Conservation (phyloP, 75 land plant species). For the Gnetum montanum region DNA sequence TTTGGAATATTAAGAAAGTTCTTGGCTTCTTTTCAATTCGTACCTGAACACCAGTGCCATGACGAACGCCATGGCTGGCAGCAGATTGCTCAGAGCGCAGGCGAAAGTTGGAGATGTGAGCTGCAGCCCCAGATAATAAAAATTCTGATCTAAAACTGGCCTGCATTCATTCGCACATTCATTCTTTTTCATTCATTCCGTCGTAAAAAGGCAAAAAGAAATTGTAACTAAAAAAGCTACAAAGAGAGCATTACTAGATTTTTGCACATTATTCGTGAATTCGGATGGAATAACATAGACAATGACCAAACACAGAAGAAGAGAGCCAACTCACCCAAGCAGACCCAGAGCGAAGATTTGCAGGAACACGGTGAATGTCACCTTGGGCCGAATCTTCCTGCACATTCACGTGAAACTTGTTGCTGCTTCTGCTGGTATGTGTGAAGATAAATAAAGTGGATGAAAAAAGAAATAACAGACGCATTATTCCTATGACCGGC, state of each 20-base stretch:
- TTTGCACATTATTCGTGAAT: no score
- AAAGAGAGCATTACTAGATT: no score
- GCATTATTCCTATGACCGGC: no score
- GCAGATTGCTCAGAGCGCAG: slow-evolving; percentile 37
- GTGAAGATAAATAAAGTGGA: neutral
- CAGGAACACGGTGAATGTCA: slow-evolving; percentile 7
- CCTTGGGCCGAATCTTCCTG: slow-evolving; percentile 14
- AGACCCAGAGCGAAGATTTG: slow-evolving; percentile 12
- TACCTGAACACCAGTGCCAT: slow-evolving; percentile 41
- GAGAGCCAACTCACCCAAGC: slow-evolving; percentile 21
- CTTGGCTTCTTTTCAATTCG: no score
- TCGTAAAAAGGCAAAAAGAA: no score
- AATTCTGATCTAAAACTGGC: slow-evolving; percentile 18
- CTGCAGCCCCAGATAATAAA: slow-evolving; percentile 17
- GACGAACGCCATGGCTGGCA: slow-evolving; percentile 36
- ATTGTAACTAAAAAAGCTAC: no score
- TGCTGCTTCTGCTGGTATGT: no score
- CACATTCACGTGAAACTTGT: no score
- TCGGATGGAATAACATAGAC: no score
- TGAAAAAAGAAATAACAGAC: neutral
- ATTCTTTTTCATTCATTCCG: no score
- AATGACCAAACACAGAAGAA: no score
- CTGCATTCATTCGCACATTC: slow-evolving; percentile 8
- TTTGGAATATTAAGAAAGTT: no score
- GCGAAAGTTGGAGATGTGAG: slow-evolving; percentile 21